Conservation (phyloP, 2,329 filamentous ascomycete species). For the Talaromyces sp. region DNA sequence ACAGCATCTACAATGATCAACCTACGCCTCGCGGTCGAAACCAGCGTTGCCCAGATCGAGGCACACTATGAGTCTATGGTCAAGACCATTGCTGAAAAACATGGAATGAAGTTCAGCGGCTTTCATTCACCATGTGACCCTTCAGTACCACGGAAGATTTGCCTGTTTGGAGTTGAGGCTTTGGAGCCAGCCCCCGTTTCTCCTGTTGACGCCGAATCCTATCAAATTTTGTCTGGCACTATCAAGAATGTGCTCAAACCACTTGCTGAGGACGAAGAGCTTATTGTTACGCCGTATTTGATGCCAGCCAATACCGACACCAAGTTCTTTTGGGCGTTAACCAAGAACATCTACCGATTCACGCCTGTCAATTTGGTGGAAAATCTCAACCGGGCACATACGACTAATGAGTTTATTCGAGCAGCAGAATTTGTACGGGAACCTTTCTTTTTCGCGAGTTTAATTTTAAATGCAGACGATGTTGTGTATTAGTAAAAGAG, state of each 20-base stretch:
- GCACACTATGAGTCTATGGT: constrained; percentile 43
- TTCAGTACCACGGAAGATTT: constrained; percentile 13
- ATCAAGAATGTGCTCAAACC: constrained; percentile 18
- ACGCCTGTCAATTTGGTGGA: constrained; percentile 37
- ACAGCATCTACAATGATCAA: constrained; percentile 48
- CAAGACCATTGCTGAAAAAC: constrained; percentile 40
- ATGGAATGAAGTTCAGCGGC: constrained; percentile 27
- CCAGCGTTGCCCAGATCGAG: constrained; percentile 42
- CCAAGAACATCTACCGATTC: constrained; percentile 48
- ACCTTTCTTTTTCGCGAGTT: constrained; percentile 21
- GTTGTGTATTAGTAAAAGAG: background rate
- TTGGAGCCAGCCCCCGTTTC: constrained; percentile 26
- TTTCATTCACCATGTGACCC: constrained; percentile 13
- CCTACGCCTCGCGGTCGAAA: constrained; percentile 53
- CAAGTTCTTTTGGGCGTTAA: constrained; percentile 46
- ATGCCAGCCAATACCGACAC: constrained; percentile 52
- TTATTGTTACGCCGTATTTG: constrained; percentile 46
- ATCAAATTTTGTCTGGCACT: constrained; percentile 16
- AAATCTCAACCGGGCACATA: constrained; percentile 29
- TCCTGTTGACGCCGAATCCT: constrained; percentile 17
- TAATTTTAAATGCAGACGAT: constrained; percentile 23
- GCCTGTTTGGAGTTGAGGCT: constrained; percentile 33
- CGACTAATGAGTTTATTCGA: constrained; percentile 29
- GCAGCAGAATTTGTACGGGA: constrained; percentile 22
- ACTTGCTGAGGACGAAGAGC: constrained; percentile 29